These are phyloP conservation scores for Arabidopsis thaliana DNA, from an alignment of 345 rosid genomes.

Conservation along the genomic window TAIR10.1 NC_003074.8:5925001-5925500, in stretches of 20 bases:
- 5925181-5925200: constrained; percentile 62
- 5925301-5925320: background rate
- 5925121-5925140: constrained; percentile 56
- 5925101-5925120: constrained; percentile 80
- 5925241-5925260: constrained; percentile 69
- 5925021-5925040: constrained; percentile 14
- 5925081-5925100: constrained; percentile 72
- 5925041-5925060: constrained; percentile 68
- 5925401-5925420: constrained; percentile 71
- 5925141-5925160: constrained; percentile 46
- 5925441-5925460: constrained; percentile 65
- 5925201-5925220: constrained; percentile 62
- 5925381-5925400: constrained; percentile 23
- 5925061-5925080: constrained; percentile 82
- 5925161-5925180: constrained; percentile 69
- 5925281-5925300: constrained; percentile 30
- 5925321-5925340: constrained; percentile 18
- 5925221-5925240: constrained; percentile 75
- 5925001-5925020: constrained; percentile 17
- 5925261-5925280: constrained; percentile 33
- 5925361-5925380: constrained; percentile 16
- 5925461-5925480: constrained; percentile 41
- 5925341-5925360: constrained; percentile 27
- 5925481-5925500: constrained; percentile 61
- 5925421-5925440: constrained; percentile 76